Base-by-base conservation (phyloP, 177 flowering plant species). In the Telopea speciosissima region DNA sequence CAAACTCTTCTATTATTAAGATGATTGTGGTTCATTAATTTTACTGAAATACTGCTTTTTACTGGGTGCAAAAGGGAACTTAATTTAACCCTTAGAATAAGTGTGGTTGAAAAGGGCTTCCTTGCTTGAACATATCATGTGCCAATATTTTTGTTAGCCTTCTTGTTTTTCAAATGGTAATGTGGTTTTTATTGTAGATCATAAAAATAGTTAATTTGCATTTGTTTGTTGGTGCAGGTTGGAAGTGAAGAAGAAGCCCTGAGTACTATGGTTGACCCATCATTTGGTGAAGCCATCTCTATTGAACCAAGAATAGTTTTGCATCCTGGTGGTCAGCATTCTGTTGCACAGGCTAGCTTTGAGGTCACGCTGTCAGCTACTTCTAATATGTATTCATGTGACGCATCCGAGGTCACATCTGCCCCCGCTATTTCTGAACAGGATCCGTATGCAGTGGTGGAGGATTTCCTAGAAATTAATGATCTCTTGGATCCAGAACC, bases 391-490 rank as follows among this genome's bases (percentile, higher is more conserved):
- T 82, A 74, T 61, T 33, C 69, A 19, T 28, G 25, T 36, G 90
- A 85, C 63, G 74, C 70, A 49, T 67, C 80, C 45, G 93, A 87
- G 68, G 81, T 84, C 33, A 75, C 86, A 65, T 84, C 87, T 58
- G 78, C 76, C 76, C 72, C 75, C 21, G 63, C 76, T 24, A 66
- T 28, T 49, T 63, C 62, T 40, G 75, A 69, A 21, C 73, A 58
- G 64, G 68, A 70, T 52, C 64, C 66, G 58, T 60, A 14, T 6
- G 22, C 21, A 42, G 94, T 80, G 45, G 90, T 63, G 17, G 73
- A 80, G 24, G 90, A 85, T 76, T 95, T 87, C 75, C 69, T 93
- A 65, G 97, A 96, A 79, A 81, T 90, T 45, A 77, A 87, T 78
- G 99, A 96, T 84, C 90, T 93, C 59, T 9, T 80, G 42, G 83